Base-by-base conservation (phyloP, 805 yeast genomes). In the Lipomyces yamanashiensis region DNA sequence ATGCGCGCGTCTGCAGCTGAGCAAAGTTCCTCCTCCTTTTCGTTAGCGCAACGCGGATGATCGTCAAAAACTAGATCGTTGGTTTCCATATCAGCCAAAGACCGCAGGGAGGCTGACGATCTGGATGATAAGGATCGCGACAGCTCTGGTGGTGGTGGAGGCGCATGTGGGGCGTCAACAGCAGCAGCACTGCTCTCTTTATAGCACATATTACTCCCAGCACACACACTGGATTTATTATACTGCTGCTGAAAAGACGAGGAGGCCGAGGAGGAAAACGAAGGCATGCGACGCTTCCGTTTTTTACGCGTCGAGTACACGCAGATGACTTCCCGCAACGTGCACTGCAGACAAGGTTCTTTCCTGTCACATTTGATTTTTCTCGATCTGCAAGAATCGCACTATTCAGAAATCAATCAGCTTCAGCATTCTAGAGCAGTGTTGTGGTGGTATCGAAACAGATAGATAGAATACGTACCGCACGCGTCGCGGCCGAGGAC, bases 311-410 rank as follows among this genome's bases (percentile, higher is more conserved):
- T 51, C 34, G 67, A 63, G 33, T 52, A 63, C 15, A 63, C 67
- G 41, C 67, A 63, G 36, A 63, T 53, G 19, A 63, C 67, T 9
- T 49, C 61, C 45, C 67, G 59, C 19, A 63, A 40, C 8, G 64
- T 59, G 49, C 67, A 63, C 36, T 63, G 67, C 33, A 63, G 51
- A 50, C 67, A 63, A 17, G 67, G 67, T 21, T 63, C 61, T 52
- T 56, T 63, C 44, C 67, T 54, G 36, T 63, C 67, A 33, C 67
- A 63, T 59, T 63, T 63, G 45, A 63, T 63, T 55, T 63, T 63
- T n/a, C 67, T 39, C 4, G 67, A 49, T 10, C 67, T 57, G 34
- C 67, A 63, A 13, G 67, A 63, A 28, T 63, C 67, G 54, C 67
- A 63, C 63, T 59, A 48, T 13, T 33, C 8, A 43, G 7, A 39